Evolutionary conservation across 345 rosid species (phyloP).

Genomic region (Ceriops tagal): DNA sequence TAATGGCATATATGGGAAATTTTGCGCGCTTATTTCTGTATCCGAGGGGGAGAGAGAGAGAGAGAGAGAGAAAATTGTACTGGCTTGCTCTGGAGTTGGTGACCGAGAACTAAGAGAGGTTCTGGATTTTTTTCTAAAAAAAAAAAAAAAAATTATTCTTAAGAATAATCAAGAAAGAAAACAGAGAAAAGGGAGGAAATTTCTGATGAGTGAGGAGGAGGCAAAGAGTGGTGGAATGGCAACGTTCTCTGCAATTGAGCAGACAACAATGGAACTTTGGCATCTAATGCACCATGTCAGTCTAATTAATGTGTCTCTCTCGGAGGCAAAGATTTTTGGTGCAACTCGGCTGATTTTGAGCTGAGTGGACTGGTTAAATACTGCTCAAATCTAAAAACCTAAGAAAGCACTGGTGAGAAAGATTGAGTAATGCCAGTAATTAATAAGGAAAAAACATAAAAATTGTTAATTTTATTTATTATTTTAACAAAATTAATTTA

Average conservation of each 20-base stretch:
- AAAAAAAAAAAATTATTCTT: not conserved
- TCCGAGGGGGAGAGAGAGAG: not conserved
- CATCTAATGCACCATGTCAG: not conserved
- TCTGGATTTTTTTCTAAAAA: not conserved
- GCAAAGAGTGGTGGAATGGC: not conserved
- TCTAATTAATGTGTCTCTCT: not conserved
- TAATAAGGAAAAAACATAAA: too few relatives aligned
- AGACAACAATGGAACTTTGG: not conserved
- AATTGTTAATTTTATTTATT: too few relatives aligned
- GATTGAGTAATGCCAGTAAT: too few relatives aligned
- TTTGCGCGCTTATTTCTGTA: not conserved
- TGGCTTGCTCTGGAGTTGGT: slow-evolving; percentile 7
- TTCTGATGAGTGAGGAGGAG: not conserved
- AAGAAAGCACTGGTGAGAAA: too few relatives aligned
- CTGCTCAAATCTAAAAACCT: not conserved
- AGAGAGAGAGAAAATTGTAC: not conserved
- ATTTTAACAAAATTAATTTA: too few relatives aligned
- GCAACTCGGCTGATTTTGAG: not conserved
- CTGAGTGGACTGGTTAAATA: not conserved
- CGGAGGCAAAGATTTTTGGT: not conserved
- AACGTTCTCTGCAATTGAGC: slow-evolving; percentile 17
- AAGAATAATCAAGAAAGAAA: not conserved
- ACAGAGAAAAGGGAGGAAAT: not conserved
- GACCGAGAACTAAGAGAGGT: not conserved
- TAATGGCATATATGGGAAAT: not conserved